Percentiles rank a stretch among this genome's conserved stretches.
Conservation (phyloP, 1,284 basidiomycete genomes). For the Sporisorium exsertum region DNA sequence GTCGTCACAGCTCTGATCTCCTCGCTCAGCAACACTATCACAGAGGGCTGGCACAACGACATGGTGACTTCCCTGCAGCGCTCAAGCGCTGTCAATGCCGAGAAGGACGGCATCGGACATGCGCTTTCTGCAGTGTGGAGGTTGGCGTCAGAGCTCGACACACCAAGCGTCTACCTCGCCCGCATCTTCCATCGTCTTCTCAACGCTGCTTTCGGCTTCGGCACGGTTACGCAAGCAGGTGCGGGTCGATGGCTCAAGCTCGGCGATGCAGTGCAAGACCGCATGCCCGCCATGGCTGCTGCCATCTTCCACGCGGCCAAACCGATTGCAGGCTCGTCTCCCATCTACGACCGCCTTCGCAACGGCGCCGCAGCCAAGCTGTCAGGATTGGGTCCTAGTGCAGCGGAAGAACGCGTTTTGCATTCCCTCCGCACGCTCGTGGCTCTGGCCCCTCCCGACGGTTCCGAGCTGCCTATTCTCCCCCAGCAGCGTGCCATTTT, state of each 20-base stretch:
- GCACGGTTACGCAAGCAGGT: constrained; percentile 48
- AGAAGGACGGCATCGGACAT: constrained; percentile 34
- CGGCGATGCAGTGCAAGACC: constrained; percentile 37
- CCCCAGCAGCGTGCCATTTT: constrained; percentile 89
- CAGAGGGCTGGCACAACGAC: constrained; percentile 51
- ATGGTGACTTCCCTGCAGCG: constrained; percentile 39
- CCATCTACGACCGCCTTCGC: constrained; percentile 82
- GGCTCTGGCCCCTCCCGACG: constrained; percentile 80
- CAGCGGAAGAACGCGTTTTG: constrained; percentile 79
- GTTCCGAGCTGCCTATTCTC: constrained; percentile 82
- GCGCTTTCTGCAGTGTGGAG: constrained; percentile 38
- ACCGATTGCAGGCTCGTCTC: constrained; percentile 59
- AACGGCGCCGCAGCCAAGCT: constrained; percentile 88
- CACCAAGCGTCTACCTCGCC: constrained; percentile 37
- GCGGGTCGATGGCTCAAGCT: constrained; percentile 62
- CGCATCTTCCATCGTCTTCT: constrained; percentile 62
- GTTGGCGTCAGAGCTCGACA: constrained; percentile 17
- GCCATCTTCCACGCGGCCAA: constrained; percentile 53
- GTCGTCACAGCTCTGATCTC: constrained; percentile 46
- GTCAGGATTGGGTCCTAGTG: constrained; percentile 77
- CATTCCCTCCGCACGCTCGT: constrained; percentile 78
- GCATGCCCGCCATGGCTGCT: constrained; percentile 25
- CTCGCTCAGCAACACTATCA: constrained; percentile 29
- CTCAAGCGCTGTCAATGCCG: constrained; percentile 15
- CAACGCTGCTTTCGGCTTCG: constrained; percentile 58